A percentile compares a stretch with the other conserved stretches of the same genome.
phyloP scores from a whole-genome alignment of 805 yeast species.

The Candida loeiensis region DNA sequence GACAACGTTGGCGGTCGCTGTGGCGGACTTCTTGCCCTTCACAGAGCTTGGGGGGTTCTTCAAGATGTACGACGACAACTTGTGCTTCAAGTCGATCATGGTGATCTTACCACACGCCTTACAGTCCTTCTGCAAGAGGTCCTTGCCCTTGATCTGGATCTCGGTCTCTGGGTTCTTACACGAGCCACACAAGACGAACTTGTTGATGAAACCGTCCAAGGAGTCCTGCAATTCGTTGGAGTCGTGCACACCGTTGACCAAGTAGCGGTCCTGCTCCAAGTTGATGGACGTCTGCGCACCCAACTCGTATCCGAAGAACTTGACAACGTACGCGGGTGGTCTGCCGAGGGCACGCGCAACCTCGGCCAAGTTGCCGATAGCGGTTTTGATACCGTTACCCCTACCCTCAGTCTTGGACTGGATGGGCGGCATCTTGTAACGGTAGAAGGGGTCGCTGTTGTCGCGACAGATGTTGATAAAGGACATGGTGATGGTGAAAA shows the following conservation, averaged over 20 bases:
- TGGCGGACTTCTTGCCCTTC: constrained; percentile 62
- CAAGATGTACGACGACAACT: constrained; percentile 78
- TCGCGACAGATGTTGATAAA: constrained; percentile 92
- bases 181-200: constrained; percentile 87
- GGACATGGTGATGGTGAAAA: constrained; percentile 53
- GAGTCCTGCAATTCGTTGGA: constrained; percentile 87
- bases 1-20: constrained; percentile 85
- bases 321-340: constrained; percentile 88
- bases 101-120: constrained; percentile 97
- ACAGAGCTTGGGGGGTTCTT: constrained; percentile 79
- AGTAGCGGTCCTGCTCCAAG: constrained; percentile 77
- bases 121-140: constrained; percentile 82
- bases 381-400: constrained; percentile 98
- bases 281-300: constrained; percentile 92
- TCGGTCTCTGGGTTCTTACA: constrained; percentile 99
- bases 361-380: constrained; percentile 82
- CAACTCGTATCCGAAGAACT: constrained; percentile 92
- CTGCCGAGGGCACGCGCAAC: constrained; percentile 93
- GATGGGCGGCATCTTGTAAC: constrained; percentile 98
- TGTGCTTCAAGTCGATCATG: constrained; percentile 78
- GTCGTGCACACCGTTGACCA: constrained; percentile 94
- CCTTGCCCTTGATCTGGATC: constrained; percentile 72
- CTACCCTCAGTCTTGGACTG: constrained; percentile 97
- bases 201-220: constrained; percentile 89
- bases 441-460: constrained; percentile 96